Evolutionary conservation across 805 yeast genomes (phyloP), one percentile per base, ranked within the genome.

Genomic region (Groenewaldozyma salmanticensis): DNA sequence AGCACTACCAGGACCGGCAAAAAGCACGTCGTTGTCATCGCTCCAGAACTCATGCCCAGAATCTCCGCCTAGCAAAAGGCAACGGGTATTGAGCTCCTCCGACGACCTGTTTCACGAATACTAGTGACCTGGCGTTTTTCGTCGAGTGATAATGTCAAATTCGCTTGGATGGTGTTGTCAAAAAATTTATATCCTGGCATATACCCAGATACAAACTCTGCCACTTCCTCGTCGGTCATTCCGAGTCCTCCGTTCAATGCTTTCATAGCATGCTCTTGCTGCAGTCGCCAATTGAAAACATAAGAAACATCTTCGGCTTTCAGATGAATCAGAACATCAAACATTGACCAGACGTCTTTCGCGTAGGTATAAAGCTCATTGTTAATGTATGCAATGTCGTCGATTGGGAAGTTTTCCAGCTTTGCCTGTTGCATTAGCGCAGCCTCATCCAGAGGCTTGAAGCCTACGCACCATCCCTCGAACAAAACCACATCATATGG

Each of bases 391-490:
- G 43, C 37, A 13, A 65, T 39, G 22, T 60, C 52, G 18, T 52
- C 50, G 3, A 58, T 36, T 65, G 67, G 66, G 38, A 48, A 51
- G 5, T 21, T 20, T 13, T 52, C 39, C 39, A 70, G 44, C 4
- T 56, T 58, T 7, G 11, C 13, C 13, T 13, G 7, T 24, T 24
- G 11, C 13, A 9, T 13, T 24, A 24, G 13, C 13, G 13, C 13
- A 1, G 47, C 47, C 21, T 58, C 50, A 1, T 59, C 48, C 16
- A 72, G 49, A 1, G 81, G 67, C 3, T 55, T 47, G 55, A 77
- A 90, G 1, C 97, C 97, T 19, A 77, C 71, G 63, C 88, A 86
- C 98, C 98, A 90, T 3, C 97, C 98, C 61, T 90, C 98, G 32
- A 92, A 67, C 1, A 90, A 59, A 2, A 90, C 70, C 3, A 87